Evolutionary conservation across 495 filamentous ascomycete genomes (phyloP).

Genomic region (Margaritispora aquatica): DNA sequence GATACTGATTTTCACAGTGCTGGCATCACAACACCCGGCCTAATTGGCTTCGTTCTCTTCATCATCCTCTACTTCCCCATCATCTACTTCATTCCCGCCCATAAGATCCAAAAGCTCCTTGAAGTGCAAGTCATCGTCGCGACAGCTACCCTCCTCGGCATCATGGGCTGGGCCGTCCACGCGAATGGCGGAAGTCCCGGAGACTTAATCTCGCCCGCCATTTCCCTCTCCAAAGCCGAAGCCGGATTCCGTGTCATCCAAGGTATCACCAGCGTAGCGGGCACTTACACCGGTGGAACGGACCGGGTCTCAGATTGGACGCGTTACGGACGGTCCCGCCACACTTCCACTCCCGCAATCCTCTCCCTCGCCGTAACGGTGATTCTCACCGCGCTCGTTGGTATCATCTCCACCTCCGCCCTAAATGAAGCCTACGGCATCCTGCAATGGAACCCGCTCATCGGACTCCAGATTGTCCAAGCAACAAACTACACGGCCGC

Average conservation of each 20-base stretch:
- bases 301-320: conserved; percentile 10
- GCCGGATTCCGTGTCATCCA: conserved; percentile 4
- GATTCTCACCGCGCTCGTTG: conserved; percentile 15
- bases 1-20: conserved; percentile 3
- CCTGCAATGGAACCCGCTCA: conserved; percentile 29
- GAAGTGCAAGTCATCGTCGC: background rate
- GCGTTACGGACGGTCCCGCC: background rate
- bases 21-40: conserved; percentile 28
- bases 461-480: conserved; percentile 11
- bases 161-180: conserved; percentile 5
- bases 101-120: conserved; percentile 31
- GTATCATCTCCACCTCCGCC: conserved; percentile 28
- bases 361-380: background rate
- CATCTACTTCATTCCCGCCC: conserved; percentile 25
- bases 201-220: background rate
- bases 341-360: background rate
- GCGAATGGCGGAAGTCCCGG: conserved; percentile 3
- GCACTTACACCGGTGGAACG: conserved; percentile 5
- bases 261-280: conserved; percentile 6
- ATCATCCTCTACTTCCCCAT: conserved; percentile 9
- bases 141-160: background rate
- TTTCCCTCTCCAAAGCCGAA: conserved; percentile 1
- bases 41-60: conserved; percentile 11
- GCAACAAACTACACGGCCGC: conserved; percentile 6
- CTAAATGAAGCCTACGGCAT: conserved; percentile 30